These are phyloP conservation scores for Spergularia bocconei DNA, from an alignment of 148 eudicot genomes.

Conservation along the genomic window DNA sequence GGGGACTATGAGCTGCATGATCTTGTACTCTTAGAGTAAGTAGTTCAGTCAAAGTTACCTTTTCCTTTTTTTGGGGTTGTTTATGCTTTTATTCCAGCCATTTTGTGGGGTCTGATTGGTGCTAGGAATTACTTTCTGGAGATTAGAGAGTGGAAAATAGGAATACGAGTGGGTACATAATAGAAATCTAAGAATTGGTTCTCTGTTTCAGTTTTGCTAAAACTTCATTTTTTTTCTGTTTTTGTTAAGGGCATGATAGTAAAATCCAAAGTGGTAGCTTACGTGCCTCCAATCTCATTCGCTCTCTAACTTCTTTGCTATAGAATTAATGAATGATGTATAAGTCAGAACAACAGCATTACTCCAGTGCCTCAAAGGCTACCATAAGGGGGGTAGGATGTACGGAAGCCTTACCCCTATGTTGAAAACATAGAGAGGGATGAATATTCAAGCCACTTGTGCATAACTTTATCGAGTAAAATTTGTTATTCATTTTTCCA, in stretches of 20 bases:
- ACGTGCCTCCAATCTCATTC: not conserved
- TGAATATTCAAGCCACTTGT: too few relatives aligned
- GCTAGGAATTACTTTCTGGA: not conserved
- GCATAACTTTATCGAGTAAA: too few relatives aligned
- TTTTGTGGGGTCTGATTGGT: constrained; percentile 18
- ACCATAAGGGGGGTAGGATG: too few relatives aligned
- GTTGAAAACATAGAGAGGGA: too few relatives aligned
- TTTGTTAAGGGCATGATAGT: not conserved
- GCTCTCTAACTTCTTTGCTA: not conserved
- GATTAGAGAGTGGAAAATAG: not conserved
- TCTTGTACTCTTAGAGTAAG: constrained; percentile 92
- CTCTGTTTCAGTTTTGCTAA: not conserved
- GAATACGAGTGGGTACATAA: not conserved
- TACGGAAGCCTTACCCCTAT: too few relatives aligned
- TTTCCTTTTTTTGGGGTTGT: not conserved
- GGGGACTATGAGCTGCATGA: constrained; percentile 99
- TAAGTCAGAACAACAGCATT: not conserved
- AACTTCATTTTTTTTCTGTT: not conserved
- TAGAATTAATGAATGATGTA: not conserved
- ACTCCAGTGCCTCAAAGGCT: too few relatives aligned
- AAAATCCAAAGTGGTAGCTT: not conserved
- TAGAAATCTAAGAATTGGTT: not conserved
- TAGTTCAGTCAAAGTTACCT: not conserved
- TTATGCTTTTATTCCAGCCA: not conserved
- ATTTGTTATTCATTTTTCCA: too few relatives aligned